A percentile compares a stretch with the other conserved stretches of the same genome.
Evolutionary conservation across 2,329 filamentous ascomycete genomes (phyloP).

Genomic region (Claviceps sp.): DNA sequence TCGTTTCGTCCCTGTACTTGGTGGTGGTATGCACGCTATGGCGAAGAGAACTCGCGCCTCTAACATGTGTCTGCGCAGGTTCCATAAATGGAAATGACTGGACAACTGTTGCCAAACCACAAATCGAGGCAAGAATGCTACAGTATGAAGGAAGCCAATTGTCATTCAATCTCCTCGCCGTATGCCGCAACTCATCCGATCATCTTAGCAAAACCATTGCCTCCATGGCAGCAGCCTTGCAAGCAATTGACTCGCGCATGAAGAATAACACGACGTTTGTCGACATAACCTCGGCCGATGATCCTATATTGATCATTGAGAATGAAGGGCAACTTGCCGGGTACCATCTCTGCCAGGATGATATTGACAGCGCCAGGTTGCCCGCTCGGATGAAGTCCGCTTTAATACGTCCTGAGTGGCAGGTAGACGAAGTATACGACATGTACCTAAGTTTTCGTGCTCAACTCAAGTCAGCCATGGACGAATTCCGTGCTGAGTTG

Average conservation of each 20-base stretch:
- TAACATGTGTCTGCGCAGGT: not conserved
- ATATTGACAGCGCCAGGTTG: constrained; percentile 13
- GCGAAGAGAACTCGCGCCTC: not conserved
- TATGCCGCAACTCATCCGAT: constrained; percentile 53
- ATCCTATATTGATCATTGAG: constrained; percentile 11
- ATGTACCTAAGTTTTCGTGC: constrained; percentile 25
- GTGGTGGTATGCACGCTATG: not conserved
- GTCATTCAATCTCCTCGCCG: constrained; percentile 64
- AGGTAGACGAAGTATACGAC: constrained; percentile 16
- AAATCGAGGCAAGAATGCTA: constrained; percentile 55
- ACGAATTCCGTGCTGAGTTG: constrained; percentile 35
- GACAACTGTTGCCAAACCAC: constrained; percentile 49
- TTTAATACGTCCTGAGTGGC: constrained; percentile 6
- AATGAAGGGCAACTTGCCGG: constrained; percentile 15
- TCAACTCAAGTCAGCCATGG: constrained; percentile 28
- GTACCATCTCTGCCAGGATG: constrained; percentile 15
- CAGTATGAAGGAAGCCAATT: constrained; percentile 51
- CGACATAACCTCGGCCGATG: constrained; percentile 11
- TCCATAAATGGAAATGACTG: constrained; percentile 35
- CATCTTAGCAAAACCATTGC: constrained; percentile 34
- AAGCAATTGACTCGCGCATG: constrained; percentile 22
- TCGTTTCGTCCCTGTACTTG: not conserved
- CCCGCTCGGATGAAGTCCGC: constrained; percentile 8
- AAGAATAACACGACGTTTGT: constrained; percentile 9
- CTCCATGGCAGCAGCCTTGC: constrained; percentile 25